Evolutionary conservation across 805 yeast genomes (phyloP), one percentile per base, ranked within the genome.

Genomic region (Saturnispora besseyi): DNA sequence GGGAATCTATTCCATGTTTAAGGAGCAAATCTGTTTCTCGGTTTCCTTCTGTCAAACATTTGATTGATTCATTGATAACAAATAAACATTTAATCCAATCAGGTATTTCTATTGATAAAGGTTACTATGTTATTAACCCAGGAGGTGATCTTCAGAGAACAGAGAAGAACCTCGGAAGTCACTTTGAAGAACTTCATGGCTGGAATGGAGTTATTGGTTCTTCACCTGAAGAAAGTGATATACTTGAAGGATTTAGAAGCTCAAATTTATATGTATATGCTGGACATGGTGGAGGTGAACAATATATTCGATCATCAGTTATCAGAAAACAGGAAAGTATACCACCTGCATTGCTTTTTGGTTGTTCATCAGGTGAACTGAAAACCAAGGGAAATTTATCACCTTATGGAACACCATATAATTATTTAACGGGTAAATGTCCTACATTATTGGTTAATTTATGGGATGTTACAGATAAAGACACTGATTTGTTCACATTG

Each of bases 231-330:
- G 93, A 85, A 49, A 66, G 63, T 0, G 72, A 75, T 18, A 69
- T 89, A 33, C 53, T 73, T 0, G 46, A 64, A 0, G 71, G 72
- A 15, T 60, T 90, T 8, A 52, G 57, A 2, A 44, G 59, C 2
- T 65, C 75, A 1, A 72, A 77, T 36, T 55, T 86, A 8, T 84
- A 84, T 56, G 69, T 91, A 0, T 93, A 87, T 62, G 72, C 90
- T 48, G 99, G 99, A 0, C 99, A 93, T 66, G 97, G 98, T 0
- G 93, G 96, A 4, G 96, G 98, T n/a, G 91, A 87, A 54, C 89
- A 85, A 53, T 88, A 81, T 59, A 68, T 87, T 10, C 72, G 80
- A 30, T 70, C 82, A 1, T 72, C 79, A 4, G 65, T 76, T 0
- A 65, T 89, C 41, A 76, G 77, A 48, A 66, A 68, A 10, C 62